Evolutionary conservation across 2,329 filamentous ascomycete genomes (phyloP).

Genomic region (Leptographium flavum): DNA sequence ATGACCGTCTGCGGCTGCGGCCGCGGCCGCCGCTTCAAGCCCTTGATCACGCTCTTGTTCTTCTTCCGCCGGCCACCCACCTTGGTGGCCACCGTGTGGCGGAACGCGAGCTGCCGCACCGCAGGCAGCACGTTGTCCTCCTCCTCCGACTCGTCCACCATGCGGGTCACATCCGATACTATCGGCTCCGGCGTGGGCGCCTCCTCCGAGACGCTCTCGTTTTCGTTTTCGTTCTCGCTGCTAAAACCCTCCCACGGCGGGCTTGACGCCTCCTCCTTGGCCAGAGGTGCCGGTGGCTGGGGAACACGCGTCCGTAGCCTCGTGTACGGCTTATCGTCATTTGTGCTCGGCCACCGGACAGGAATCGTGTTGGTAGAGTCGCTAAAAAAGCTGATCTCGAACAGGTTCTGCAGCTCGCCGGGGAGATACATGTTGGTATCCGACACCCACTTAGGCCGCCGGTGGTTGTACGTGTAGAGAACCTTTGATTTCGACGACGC

Average conservation of each 20-base stretch:
- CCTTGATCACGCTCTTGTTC: slow-evolving; percentile 31
- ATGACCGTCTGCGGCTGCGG: neutral
- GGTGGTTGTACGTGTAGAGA: slow-evolving; percentile 32
- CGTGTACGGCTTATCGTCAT: slow-evolving; percentile 43
- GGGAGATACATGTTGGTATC: slow-evolving; percentile 43
- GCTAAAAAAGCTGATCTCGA: slow-evolving; percentile 57
- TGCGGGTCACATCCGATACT: slow-evolving; percentile 4
- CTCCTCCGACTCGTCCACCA: slow-evolving; percentile 23
- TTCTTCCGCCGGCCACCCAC: slow-evolving; percentile 20
- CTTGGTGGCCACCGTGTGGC: slow-evolving; percentile 10
- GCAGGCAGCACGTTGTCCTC: slow-evolving; percentile 1
- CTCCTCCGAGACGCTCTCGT: slow-evolving; percentile 30
- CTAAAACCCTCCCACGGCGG: slow-evolving; percentile 14
- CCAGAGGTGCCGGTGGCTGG: slow-evolving; percentile 17
- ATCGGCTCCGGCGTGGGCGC: slow-evolving; percentile 15
- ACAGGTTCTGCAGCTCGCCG: slow-evolving; percentile 53
- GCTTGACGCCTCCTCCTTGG: slow-evolving; percentile 31
- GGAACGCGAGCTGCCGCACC: slow-evolving; percentile 5
- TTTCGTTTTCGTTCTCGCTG: slow-evolving; percentile 27
- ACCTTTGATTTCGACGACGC: slow-evolving; percentile 11
- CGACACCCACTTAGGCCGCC: slow-evolving; percentile 35
- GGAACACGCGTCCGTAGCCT: slow-evolving; percentile 32
- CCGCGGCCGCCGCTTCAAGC: slow-evolving; percentile 13
- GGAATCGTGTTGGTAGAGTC: slow-evolving; percentile 47
- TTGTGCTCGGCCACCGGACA: slow-evolving; percentile 52